Evolutionary conservation across 306 rosid species (phyloP).

Genomic region (Astragalus membranaceus): DNA sequence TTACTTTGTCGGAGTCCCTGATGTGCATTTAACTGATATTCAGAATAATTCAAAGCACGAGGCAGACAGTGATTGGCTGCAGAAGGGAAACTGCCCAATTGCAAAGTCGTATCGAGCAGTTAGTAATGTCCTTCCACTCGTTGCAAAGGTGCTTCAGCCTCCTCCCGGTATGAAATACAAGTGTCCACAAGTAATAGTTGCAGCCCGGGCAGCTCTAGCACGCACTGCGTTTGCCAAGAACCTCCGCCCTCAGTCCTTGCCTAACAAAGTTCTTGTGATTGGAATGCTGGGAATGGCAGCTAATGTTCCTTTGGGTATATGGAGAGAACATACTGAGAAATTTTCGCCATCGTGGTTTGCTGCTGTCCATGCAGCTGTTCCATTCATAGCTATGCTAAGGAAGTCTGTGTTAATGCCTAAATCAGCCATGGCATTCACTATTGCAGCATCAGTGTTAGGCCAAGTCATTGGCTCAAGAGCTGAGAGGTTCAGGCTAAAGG

Average conservation of each 20-base stretch:
- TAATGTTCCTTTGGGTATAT: slow-evolving; percentile 84
- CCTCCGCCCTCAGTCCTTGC: slow-evolving; percentile 89
- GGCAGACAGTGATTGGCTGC: slow-evolving; percentile 89
- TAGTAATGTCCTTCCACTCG: slow-evolving; percentile 75
- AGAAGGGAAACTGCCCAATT: slow-evolving; percentile 81
- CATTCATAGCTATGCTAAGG: slow-evolving; percentile 93
- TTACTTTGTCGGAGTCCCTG: slow-evolving; percentile 7
- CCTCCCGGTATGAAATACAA: slow-evolving; percentile 69
- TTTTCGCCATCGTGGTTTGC: slow-evolving; percentile 93
- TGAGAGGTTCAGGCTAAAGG: slow-evolving; percentile 67
- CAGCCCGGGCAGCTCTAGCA: slow-evolving; percentile 89
- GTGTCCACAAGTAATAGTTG: slow-evolving; percentile 81
- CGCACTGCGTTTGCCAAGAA: slow-evolving; percentile 85
- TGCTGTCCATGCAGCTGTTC: slow-evolving; percentile 97
- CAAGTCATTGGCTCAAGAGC: slow-evolving; percentile 96
- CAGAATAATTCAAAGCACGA: slow-evolving; percentile 81
- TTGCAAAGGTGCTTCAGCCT: slow-evolving; percentile 79
- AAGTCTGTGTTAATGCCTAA: slow-evolving; percentile 91
- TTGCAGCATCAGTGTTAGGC: slow-evolving; percentile 87
- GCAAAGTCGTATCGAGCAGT: slow-evolving; percentile 95
- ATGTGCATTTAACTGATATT: slow-evolving; percentile 21
- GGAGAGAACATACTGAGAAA: slow-evolving; percentile 96
- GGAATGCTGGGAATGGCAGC: slow-evolving; percentile 96
- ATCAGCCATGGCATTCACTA: slow-evolving; percentile 95
- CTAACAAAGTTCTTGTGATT: slow-evolving; percentile 84